Percentiles rank a stretch among this genome's conserved stretches.
Evolutionary conservation across 345 rosid genomes (phyloP).

Genomic region (Erysimum cheiranthoides): DNA sequence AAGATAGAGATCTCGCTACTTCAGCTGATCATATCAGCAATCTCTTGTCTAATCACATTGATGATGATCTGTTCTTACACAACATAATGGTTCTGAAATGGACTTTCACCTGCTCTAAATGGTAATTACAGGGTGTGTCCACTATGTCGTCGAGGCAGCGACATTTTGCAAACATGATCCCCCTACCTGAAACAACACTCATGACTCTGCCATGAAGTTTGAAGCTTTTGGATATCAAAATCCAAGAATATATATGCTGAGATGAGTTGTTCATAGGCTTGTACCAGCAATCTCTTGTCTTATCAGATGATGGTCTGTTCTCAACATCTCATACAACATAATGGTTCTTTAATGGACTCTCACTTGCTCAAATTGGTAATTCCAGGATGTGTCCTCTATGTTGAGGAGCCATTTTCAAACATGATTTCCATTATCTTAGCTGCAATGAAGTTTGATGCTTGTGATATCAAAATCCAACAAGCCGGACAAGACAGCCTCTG

Average conservation of each 20-base stretch:
- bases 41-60: too few species aligned
- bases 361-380: neutral
- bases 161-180: too few species aligned
- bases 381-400: slow-evolving; percentile 80
- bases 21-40: neutral
- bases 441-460: neutral
- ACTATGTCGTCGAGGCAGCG: too few species aligned
- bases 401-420: slow-evolving; percentile 67
- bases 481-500: neutral
- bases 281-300: neutral
- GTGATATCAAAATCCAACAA: neutral
- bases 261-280: neutral
- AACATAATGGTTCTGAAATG: too few species aligned
- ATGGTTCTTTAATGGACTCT: slow-evolving; percentile 9
- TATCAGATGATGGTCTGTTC: neutral
- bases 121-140: too few species aligned
- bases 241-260: neutral
- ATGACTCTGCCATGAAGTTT: too few species aligned
- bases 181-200: too few species aligned
- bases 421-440: slow-evolving; percentile 44
- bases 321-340: neutral
- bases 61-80: too few species aligned
- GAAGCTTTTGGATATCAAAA: too few species aligned
- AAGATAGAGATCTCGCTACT: neutral
- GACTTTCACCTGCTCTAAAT: too few species aligned